A percentile compares a stretch with the other conserved stretches of the same genome.
These are phyloP conservation scores for Penicillium frequentans DNA, from an alignment of 2,329 filamentous ascomycete genomes.

Conservation along the genomic window DNA sequence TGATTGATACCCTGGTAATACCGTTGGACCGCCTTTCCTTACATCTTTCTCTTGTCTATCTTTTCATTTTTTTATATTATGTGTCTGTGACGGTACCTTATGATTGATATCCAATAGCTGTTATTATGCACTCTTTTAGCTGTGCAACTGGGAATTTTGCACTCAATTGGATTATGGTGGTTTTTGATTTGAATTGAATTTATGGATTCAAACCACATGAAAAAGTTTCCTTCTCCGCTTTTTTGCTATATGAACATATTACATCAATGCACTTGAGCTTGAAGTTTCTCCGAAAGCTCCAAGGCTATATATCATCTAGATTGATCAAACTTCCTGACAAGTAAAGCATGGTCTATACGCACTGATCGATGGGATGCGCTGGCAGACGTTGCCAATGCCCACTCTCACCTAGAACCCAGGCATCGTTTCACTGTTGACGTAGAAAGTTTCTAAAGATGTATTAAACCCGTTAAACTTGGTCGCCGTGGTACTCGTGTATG, in stretches of 20 bases:
- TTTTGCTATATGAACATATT: too few species aligned
- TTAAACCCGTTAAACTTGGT: slow-evolving; percentile 28
- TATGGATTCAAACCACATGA: not conserved
- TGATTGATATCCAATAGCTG: slow-evolving; percentile 28
- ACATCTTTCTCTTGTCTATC: not conserved
- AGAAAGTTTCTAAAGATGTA: slow-evolving; percentile 12
- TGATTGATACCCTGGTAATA: not conserved
- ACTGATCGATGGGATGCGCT: too few species aligned
- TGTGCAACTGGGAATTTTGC: not conserved
- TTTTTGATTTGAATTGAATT: not conserved
- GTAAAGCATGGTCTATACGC: too few species aligned
- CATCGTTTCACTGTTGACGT: slow-evolving; percentile 28
- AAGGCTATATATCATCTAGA: too few species aligned
- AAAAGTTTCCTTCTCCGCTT: not conserved
- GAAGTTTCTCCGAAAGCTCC: too few species aligned
- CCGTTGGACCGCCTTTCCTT: not conserved
- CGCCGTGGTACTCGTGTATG: slow-evolving; percentile 18
- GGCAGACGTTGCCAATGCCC: too few species aligned
- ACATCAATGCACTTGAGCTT: too few species aligned
- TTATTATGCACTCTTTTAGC: slow-evolving; percentile 7
- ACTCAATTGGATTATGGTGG: not conserved
- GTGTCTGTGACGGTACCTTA: slow-evolving; percentile 10
- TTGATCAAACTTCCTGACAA: too few species aligned
- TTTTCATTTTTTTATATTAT: not conserved
- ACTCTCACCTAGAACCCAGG: not conserved